Conservation (phyloP, 2,329 filamentous ascomycete species). For the Alternaria rosae region DNA sequence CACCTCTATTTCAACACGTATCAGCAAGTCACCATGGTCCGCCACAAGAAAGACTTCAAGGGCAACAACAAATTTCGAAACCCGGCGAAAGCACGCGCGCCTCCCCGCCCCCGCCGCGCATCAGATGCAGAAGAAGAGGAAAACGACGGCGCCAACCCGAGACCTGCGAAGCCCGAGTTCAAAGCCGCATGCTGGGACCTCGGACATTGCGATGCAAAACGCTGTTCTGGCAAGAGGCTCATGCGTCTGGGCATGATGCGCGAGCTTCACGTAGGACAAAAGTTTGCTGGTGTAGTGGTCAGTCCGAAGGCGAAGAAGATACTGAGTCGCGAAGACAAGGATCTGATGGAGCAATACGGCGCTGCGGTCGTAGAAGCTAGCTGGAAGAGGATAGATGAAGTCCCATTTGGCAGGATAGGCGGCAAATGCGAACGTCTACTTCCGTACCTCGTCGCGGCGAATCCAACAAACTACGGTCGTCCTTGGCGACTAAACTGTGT, state of each 20-base stretch:
- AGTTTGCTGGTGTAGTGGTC: constrained; percentile 89
- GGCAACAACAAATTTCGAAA: constrained; percentile 74
- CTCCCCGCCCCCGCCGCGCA: constrained; percentile 52
- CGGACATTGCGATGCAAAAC: constrained; percentile 95
- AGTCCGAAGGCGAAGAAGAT: constrained; percentile 92
- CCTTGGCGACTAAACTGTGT: constrained; percentile 96
- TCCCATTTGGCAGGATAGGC: constrained; percentile 90
- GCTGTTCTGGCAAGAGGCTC: constrained; percentile 93
- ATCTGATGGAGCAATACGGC: constrained; percentile 84
- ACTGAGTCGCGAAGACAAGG: constrained; percentile 81
- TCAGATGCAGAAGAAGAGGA: constrained; percentile 34
- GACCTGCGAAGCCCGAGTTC: constrained; percentile 65
- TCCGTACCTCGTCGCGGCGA: constrained; percentile 95
- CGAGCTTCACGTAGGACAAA: constrained; percentile 88
- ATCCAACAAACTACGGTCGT: constrained; percentile 95
- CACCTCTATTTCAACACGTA: not conserved
- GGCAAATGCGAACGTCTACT: constrained; percentile 85
- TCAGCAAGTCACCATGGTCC: constrained; percentile 70
- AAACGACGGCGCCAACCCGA: constrained; percentile 34
- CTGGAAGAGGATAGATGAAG: constrained; percentile 90
- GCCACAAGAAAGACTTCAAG: constrained; percentile 89
- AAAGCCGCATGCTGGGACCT: constrained; percentile 98
- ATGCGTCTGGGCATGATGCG: constrained; percentile 95
- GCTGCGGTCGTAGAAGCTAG: constrained; percentile 97
- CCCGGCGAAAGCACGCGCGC: constrained; percentile 64